Conservation (phyloP, 1,284 basidiomycete genomes). For the Microbotryum saponariae region DNA sequence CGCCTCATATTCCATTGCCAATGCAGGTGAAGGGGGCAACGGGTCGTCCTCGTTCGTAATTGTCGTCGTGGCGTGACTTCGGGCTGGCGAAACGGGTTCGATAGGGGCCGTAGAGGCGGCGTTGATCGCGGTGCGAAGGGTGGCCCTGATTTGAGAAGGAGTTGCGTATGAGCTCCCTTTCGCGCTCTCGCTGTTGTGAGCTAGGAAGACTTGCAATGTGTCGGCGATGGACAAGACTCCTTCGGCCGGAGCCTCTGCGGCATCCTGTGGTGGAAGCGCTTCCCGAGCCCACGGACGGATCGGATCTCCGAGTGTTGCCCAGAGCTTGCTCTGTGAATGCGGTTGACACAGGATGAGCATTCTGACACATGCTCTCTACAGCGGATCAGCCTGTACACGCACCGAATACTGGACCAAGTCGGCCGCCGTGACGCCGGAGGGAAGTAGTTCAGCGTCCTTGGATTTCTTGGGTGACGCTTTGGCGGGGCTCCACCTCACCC, state of each 20-base stretch:
- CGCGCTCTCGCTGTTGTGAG: no score
- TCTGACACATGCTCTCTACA: no score
- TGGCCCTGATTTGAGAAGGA: conserved; percentile 3
- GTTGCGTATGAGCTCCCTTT: no score
- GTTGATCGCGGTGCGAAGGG: conserved; percentile 6
- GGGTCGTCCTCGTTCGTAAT: not conserved
- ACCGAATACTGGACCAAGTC: conserved; percentile 10
- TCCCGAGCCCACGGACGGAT: conserved; percentile 8
- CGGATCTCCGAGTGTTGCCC: conserved; percentile 1
- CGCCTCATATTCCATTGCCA: conserved; percentile 16
- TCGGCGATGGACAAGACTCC: not conserved
- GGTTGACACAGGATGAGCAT: not conserved
- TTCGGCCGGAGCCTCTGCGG: not conserved
- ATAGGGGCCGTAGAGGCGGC: not conserved
- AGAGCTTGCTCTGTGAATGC: conserved; percentile 1
- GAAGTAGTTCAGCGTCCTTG: not conserved
- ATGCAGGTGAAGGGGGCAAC: not conserved
- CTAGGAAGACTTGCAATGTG: not conserved
- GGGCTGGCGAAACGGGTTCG: not conserved
- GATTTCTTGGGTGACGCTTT: not conserved
- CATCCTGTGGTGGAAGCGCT: not conserved
- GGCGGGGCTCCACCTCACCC: not conserved
- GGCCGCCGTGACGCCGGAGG: not conserved
- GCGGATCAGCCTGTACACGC: not conserved
- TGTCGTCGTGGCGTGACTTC: not conserved